These are phyloP conservation scores for Jacaranda copaia DNA, from an alignment of 257 asterid species.

Conservation along the genomic window DNA sequence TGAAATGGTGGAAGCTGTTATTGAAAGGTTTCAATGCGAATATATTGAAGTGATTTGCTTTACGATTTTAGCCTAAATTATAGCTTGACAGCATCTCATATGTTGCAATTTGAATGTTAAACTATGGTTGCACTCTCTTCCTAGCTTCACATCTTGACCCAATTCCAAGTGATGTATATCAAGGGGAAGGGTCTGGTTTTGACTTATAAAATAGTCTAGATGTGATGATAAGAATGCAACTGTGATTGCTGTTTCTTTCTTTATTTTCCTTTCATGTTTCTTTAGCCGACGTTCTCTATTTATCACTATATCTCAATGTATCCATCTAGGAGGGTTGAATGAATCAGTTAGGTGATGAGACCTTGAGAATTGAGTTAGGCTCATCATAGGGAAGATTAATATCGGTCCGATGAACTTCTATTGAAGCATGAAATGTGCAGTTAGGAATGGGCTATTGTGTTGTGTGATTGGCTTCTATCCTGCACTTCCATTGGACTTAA, in stretches of 20 bases:
- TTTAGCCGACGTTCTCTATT: neutral
- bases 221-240: neutral
- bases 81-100: neutral
- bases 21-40: neutral
- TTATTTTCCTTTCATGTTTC: neutral
- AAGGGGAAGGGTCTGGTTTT: neutral
- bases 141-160: constrained; percentile 4
- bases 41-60: constrained; percentile 6
- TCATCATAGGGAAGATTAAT: neutral
- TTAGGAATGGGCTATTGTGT: constrained; percentile 1
- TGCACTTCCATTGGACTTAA: neutral
- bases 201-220: neutral
- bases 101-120: neutral
- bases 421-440: neutral
- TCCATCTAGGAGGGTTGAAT: neutral
- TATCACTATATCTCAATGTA: neutral
- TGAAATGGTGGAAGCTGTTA: neutral
- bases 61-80: constrained; percentile 2
- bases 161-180: neutral
- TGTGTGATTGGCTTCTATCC: neutral
- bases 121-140: neutral
- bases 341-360: neutral
- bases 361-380: neutral
- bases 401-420: neutral
- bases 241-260: neutral